Conservation (phyloP, 495 filamentous ascomycete genomes). For the Halenospora varia region DNA sequence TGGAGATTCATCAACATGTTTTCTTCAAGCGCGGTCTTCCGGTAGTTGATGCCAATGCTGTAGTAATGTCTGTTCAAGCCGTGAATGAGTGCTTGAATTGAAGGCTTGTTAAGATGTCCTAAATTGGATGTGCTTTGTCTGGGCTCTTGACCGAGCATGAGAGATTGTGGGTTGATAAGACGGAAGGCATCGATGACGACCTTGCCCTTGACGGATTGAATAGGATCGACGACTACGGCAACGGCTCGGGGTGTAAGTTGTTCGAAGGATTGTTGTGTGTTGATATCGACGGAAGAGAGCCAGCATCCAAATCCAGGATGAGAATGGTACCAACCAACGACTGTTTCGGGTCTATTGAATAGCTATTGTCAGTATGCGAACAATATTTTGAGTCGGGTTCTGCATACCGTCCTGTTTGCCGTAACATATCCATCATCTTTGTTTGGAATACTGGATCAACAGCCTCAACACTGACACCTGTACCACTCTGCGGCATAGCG, state of each 20-base stretch:
- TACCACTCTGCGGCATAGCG: constrained; percentile 99
- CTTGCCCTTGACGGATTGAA: constrained; percentile 98
- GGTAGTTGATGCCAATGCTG: constrained; percentile 95
- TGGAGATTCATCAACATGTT: constrained; percentile 99
- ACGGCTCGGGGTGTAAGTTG: constrained; percentile 94
- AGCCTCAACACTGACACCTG: constrained; percentile 95
- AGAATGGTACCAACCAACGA: constrained; percentile 99
- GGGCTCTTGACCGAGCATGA: constrained; percentile 98
- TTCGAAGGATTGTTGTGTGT: constrained; percentile 98
- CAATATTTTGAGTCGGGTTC: neutral
- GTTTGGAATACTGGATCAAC: constrained; percentile 98
- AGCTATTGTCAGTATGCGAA: constrained; percentile 10
- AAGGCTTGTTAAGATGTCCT: constrained; percentile 97
- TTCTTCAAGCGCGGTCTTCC: constrained; percentile 96
- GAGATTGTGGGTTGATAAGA: constrained; percentile 96
- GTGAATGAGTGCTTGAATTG: constrained; percentile 98
- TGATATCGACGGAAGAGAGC: constrained; percentile 98
- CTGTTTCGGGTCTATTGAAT: constrained; percentile 74
- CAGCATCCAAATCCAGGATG: constrained; percentile 99
- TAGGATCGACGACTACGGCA: constrained; percentile 95
- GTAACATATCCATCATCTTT: constrained; percentile 99
- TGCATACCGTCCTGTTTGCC: constrained; percentile 87
- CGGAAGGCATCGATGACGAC: constrained; percentile 99
- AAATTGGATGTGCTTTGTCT: constrained; percentile 96
- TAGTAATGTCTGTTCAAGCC: constrained; percentile 98